Evolutionary conservation across 768 basidiomycete species (phyloP).

Genomic region (Hemileccinum rubropunctum): DNA sequence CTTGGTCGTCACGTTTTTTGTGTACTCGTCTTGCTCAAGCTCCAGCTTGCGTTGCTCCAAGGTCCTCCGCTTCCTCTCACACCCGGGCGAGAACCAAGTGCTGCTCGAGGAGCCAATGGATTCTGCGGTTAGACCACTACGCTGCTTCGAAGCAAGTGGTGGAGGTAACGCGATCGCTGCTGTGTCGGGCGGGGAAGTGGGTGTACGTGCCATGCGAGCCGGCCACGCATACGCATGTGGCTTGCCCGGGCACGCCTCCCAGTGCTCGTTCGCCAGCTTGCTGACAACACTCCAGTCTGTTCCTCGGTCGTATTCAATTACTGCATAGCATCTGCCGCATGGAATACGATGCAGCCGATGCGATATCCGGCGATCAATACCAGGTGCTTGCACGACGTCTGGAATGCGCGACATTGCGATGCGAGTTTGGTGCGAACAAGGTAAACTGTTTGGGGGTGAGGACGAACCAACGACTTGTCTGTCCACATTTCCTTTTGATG

Average conservation of each 20-base stretch:
- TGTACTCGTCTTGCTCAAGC: conserved; percentile 31
- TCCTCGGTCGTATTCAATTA: conserved; percentile 28
- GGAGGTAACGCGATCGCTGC: conserved; percentile 8
- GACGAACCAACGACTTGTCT: conserved; percentile 4
- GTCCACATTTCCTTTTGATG: conserved; percentile 22
- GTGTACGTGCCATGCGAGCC: conserved; percentile 10
- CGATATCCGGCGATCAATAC: conserved; percentile 12
- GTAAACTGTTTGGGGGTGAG: conserved; percentile 6
- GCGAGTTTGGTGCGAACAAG: conserved; percentile 9
- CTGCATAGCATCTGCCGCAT: conserved; percentile 26
- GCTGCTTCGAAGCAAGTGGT: conserved; percentile 1
- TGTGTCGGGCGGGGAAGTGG: conserved; percentile 11
- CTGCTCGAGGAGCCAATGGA: neutral
- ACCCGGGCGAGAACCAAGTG: conserved; percentile 17
- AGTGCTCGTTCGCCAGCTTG: conserved; percentile 29
- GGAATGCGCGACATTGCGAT: conserved; percentile 19
- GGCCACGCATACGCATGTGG: conserved; percentile 16
- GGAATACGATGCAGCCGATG: conserved; percentile 15
- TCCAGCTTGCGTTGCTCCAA: conserved; percentile 25
- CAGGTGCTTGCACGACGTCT: conserved; percentile 3
- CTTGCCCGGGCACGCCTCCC: conserved; percentile 23
- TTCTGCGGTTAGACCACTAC: conserved; percentile 1
- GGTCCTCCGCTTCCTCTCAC: conserved; percentile 28
- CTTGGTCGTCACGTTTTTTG: conserved; percentile 20
- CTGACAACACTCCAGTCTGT: conserved; percentile 24